phyloP scores from a whole-genome alignment of 306 rosid species.

The Phaseolus lunatus region DNA sequence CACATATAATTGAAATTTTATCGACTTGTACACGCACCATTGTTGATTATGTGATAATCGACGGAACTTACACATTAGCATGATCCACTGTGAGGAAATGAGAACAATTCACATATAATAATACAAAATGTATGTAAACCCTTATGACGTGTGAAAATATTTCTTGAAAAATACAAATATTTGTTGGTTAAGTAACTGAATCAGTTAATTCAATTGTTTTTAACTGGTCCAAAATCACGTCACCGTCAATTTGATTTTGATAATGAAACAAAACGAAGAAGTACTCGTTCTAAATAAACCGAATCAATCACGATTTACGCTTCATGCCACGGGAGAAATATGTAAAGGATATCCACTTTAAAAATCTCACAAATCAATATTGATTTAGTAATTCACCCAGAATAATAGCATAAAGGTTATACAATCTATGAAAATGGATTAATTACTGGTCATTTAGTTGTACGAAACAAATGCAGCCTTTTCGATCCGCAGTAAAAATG shows the following conservation, averaged over 20 bases:
- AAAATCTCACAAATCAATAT: constrained; percentile 10
- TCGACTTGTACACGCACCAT: no score
- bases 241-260: background rate
- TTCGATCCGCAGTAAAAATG: constrained; percentile 28
- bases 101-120: background rate
- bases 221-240: background rate
- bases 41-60: no score
- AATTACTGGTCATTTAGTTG: constrained; percentile 8
- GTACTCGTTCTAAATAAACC: background rate
- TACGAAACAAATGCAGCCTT: constrained; percentile 1
- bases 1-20: no score
- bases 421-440: constrained; percentile 29
- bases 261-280: background rate
- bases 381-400: constrained; percentile 9
- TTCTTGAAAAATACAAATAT: background rate
- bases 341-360: background rate
- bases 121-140: background rate
- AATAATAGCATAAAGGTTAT: constrained; percentile 19
- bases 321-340: constrained; percentile 29
- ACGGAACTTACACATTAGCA: no score
- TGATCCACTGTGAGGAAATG: no score
- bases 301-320: background rate
- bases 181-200: background rate
- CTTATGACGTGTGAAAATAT: background rate
- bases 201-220: background rate